These are phyloP conservation scores for Lentinula detonsa DNA, from an alignment of 768 basidiomycete species.

Conservation along the genomic window DNA sequence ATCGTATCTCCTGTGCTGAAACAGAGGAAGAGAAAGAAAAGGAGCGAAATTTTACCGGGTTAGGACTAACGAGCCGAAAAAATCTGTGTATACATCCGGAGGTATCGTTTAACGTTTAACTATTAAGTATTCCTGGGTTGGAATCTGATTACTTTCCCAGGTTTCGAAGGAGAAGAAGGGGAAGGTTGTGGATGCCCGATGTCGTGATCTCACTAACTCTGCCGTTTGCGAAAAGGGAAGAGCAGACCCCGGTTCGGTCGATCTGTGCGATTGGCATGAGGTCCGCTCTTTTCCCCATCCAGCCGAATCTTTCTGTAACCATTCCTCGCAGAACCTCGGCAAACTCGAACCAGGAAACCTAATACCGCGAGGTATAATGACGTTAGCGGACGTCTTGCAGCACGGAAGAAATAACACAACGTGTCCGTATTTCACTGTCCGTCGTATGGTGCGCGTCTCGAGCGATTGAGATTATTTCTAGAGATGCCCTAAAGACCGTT, in stretches of 20 bases:
- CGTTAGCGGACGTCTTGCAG: conserved; percentile 86
- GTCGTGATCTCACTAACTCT: conserved; percentile 90
- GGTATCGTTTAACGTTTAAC: conserved; percentile 34
- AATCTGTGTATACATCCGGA: conserved; percentile 95
- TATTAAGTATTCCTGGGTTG: neutral
- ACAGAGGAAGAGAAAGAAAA: conserved; percentile 69
- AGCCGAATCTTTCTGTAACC: conserved; percentile 2
- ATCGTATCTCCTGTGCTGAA: conserved; percentile 70
- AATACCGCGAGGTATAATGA: conserved; percentile 86
- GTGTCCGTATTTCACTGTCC: conserved; percentile 95
- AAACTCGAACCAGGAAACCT: conserved; percentile 75
- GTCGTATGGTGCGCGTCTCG: conserved; percentile 72
- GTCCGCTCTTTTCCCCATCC: conserved; percentile 34
- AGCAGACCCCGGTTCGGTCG: conserved; percentile 82
- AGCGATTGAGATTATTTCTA: neutral
- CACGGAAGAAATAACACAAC: conserved; percentile 80
- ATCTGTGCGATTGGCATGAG: conserved; percentile 94
- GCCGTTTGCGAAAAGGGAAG: conserved; percentile 78
- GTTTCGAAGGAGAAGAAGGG: conserved; percentile 98
- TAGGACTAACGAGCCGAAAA: conserved; percentile 93
- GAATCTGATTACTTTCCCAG: conserved; percentile 30
- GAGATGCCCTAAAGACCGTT: neutral
- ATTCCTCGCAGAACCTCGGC: conserved; percentile 61
- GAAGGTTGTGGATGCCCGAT: conserved; percentile 92
- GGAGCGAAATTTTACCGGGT: conserved; percentile 77